Base-by-base conservation (phyloP, 768 basidiomycete genomes). In the Sporobolomyces roseus region DNA sequence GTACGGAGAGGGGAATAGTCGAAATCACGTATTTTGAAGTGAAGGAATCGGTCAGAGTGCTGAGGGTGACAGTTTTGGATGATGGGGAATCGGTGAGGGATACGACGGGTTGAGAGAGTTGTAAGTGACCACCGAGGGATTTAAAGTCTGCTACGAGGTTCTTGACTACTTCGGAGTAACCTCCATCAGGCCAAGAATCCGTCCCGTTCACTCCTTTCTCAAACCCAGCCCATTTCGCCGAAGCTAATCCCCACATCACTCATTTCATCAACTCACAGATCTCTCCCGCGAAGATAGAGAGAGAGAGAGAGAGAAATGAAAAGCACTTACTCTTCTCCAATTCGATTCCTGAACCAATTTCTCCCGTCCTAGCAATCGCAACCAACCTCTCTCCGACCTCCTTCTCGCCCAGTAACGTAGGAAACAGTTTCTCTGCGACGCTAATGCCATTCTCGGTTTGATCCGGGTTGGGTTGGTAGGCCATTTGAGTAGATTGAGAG, bases 1-100 rank as follows among this genome's bases (percentile, higher is more conserved):
- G 74, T 12, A 78, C 77, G 5, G 74, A 74, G 49, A 77, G 69
- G 19, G 73, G 73, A 53, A 74, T 68, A 14, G 73, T 74, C 51
- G 63, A 66, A 33, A 74, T 50, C 59, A 66, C 68, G 2, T 43
- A 30, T 36, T 59, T 38, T 9, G 69, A 65, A 1, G 35, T 27
- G 51, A 19, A 68, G 9, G 32, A 14, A 14, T 68, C 69, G 17
- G 17, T n/a, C 1, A 29, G 29, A 3, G 66, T 61, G 17, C 25
- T 54, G 13, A 74, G 63, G 30, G 25, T 29, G 36, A 71, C n/a
- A n/a, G n/a, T n/a, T n/a, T n/a, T n/a, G n/a, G n/a, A n/a, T n/a
- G n/a, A n/a, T n/a, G n/a, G 43, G 29, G 68, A 62, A 35, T 67
- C 55, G 27, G n/a, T n/a, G n/a, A 74, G 3, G 2, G 27, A 8